Base-by-base conservation (phyloP, 345 rosid genomes). In the Eucalyptus caleyi region DNA sequence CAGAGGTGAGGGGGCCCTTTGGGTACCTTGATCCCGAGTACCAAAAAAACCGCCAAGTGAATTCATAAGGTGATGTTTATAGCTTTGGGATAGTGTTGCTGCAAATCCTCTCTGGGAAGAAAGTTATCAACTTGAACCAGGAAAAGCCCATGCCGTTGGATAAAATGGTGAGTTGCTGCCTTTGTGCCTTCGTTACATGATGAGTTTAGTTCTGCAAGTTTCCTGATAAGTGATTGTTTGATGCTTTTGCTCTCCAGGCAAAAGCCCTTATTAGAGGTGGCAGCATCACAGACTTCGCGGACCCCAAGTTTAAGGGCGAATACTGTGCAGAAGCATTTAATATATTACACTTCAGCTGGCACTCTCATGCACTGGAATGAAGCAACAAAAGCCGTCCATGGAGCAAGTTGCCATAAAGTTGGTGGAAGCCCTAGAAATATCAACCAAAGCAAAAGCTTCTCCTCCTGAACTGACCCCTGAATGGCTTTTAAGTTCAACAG, bases 1-100 rank as follows among this genome's bases (percentile, higher is more conserved):
- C 94, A 83, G 96, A 94, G 94, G 94, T 94, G 14, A 89, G 95
- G 87, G 95, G 94, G 88, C 91, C 94, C 42, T 92, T 94, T 87
- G 94, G 96, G 30, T 93, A 94, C 81, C 91, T 93, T 7, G 93
- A 94, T 88, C 96, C 96, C 16, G 93, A 92, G 89, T 92, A 91
- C 88, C 90, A 67, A 86, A 89, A 21, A 59, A 90, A 92, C 53
- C 49, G 45, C 37, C 90, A 62, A 40, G 93, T 93, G 11, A 92
- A 92, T 89, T 89, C 96, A 11, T 93, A 91, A 10, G 93, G 94
- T 26, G 94, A 94, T 88, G 94, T 94, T 42, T 94, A 93, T 91
- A 93, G 95, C 90, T 91, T 93, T 67, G 95, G 95, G 49, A 89
- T 93, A 30, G 94, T 94, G 44, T 94, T 93, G 59, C 91, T 92